Conservation (phyloP, 169 alveolate species). For the Plasmodium sp. region DNA sequence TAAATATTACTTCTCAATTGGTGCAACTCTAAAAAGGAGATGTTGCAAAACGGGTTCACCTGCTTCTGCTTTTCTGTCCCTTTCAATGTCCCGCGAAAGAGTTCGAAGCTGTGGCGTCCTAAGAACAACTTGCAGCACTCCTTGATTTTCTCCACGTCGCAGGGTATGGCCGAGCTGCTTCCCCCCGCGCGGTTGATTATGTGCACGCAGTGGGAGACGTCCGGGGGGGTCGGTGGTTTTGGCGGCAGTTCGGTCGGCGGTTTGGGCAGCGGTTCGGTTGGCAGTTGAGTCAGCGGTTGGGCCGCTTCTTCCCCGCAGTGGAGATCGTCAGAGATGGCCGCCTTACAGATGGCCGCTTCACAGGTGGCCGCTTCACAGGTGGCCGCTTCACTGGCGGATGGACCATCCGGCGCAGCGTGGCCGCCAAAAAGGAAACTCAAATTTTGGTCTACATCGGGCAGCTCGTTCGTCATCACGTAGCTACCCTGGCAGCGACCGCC, state of each 20-base stretch:
- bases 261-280: background rate
- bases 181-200: conserved; percentile 26
- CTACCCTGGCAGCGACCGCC: background rate
- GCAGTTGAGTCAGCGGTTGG: background rate
- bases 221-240: background rate
- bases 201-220: conserved; percentile 12
- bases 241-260: background rate
- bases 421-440: background rate
- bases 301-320: background rate
- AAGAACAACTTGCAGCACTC: conserved; percentile 45
- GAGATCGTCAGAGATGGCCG: background rate
- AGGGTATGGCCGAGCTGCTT: conserved; percentile 2
- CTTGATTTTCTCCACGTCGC: conserved; percentile 48
- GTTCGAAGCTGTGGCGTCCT: conserved; percentile 52
- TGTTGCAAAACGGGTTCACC: conserved; percentile 41
- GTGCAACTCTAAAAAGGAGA: conserved; percentile 38
- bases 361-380: background rate
- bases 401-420: background rate
- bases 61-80: conserved; percentile 47
- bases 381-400: background rate
- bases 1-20: conserved; percentile 38
- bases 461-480: background rate
- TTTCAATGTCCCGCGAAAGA: conserved; percentile 41
- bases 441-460: background rate
- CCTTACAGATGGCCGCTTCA: too few relatives aligned